phyloP scores from a whole-genome alignment of 1,284 basidiomycete species.

The Lentinus polychrous region DNA sequence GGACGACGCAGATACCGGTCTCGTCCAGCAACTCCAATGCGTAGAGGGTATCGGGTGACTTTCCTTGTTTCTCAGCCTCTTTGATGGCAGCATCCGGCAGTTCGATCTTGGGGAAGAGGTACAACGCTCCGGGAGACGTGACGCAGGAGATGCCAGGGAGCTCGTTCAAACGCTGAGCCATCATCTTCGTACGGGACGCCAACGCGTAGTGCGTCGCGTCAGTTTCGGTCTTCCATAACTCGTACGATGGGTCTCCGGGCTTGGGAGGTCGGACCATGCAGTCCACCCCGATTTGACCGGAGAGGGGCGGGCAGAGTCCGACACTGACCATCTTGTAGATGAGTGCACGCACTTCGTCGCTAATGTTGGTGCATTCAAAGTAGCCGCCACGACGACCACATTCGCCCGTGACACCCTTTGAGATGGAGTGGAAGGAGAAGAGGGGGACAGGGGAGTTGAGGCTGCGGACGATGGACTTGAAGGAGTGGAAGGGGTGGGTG shows the following conservation, averaged over 20 bases:
- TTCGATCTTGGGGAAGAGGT: slow-evolving; percentile 76
- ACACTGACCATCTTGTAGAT: slow-evolving; percentile 96
- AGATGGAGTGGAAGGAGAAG: slow-evolving; percentile 93
- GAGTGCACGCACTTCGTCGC: slow-evolving; percentile 69
- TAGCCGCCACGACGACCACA: slow-evolving; percentile 93
- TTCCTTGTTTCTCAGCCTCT: slow-evolving; percentile 65
- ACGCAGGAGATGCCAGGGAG: slow-evolving; percentile 84
- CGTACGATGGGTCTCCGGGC: slow-evolving; percentile 67
- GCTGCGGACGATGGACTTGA: slow-evolving; percentile 79
- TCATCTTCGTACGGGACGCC: slow-evolving; percentile 61
- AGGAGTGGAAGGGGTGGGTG: slow-evolving; percentile 78
- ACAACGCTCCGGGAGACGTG: slow-evolving; percentile 84
- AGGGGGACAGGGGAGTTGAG: slow-evolving; percentile 67
- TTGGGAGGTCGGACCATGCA: slow-evolving; percentile 84
- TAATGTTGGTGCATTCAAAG: slow-evolving; percentile 84
- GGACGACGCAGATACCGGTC: slow-evolving; percentile 91
- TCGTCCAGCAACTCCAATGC: slow-evolving; percentile 76
- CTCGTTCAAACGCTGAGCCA: slow-evolving; percentile 71
- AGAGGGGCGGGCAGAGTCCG: slow-evolving; percentile 80
- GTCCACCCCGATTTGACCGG: slow-evolving; percentile 90
- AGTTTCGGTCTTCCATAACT: slow-evolving; percentile 78
- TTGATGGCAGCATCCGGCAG: slow-evolving; percentile 67
- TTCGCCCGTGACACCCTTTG: slow-evolving; percentile 91
- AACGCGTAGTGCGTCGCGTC: slow-evolving; percentile 72
- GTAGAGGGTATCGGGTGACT: slow-evolving; percentile 86